Percentiles rank a stretch among this genome's conserved stretches.
Conservation (phyloP, 1,284 basidiomycete genomes). For the Trichosporon coremiiforme region DNA sequence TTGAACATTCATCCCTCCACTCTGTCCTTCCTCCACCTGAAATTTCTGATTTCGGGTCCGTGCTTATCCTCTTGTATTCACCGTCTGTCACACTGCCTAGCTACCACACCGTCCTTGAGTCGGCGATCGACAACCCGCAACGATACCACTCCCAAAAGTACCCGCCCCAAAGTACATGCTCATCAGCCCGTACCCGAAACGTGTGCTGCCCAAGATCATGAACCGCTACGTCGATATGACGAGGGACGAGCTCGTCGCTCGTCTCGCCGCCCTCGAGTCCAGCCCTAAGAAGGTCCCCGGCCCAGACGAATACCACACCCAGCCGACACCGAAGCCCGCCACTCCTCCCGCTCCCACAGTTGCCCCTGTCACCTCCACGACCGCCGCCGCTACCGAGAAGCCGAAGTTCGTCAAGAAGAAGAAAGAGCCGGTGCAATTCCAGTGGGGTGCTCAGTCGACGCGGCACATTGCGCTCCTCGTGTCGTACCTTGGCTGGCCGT, state of each 20-base stretch:
- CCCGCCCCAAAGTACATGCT: neutral
- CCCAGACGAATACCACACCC: constrained; percentile 60
- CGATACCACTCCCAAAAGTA: neutral
- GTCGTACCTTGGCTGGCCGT: constrained; percentile 88
- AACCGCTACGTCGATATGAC: constrained; percentile 38
- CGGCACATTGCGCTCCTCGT: constrained; percentile 92
- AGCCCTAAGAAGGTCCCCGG: neutral
- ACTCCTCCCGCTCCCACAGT: constrained; percentile 1
- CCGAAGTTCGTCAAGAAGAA: constrained; percentile 26
- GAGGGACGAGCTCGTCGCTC: constrained; percentile 67
- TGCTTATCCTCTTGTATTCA: no score
- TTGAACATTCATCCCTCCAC: neutral
- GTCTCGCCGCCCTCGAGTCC: constrained; percentile 51
- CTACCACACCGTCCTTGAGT: no score
- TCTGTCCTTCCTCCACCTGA: neutral
- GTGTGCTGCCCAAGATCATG: constrained; percentile 23
- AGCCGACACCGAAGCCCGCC: constrained; percentile 17
- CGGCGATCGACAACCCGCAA: neutral
- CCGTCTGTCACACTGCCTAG: neutral
- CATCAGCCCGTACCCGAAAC: constrained; percentile 14
- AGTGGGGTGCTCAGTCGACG: constrained; percentile 69
- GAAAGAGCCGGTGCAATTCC: constrained; percentile 41
- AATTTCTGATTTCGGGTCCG: neutral
- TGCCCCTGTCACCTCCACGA: neutral
- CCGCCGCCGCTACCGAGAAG: neutral